Conservation (phyloP, 257 asterid genomes). For the Linaria vulgaris region DNA sequence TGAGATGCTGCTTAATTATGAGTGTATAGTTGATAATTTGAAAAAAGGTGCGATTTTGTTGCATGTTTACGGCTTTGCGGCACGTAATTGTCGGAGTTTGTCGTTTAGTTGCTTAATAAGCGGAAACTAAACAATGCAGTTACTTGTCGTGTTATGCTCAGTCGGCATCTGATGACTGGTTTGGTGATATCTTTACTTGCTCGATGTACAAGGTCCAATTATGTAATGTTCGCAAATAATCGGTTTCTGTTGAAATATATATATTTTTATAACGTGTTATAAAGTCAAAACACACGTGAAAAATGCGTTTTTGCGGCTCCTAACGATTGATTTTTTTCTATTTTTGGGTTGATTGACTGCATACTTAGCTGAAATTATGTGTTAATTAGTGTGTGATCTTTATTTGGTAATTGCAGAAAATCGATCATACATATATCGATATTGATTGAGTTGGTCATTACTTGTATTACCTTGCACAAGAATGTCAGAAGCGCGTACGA, state of each 20-base stretch:
- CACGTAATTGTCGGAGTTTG: constrained; percentile 17
- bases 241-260: not conserved
- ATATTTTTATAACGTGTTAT: not conserved
- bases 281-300: too few relatives aligned
- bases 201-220: constrained; percentile 1
- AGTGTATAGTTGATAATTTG: not conserved
- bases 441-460: too few relatives aligned
- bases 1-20: constrained; percentile 10
- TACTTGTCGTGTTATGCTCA: not conserved
- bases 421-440: too few relatives aligned
- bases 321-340: too few relatives aligned
- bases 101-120: constrained; percentile 2
- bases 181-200: constrained; percentile 19
- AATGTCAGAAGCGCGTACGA: not conserved
- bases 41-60: constrained; percentile 8
- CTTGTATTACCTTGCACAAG: too few relatives aligned
- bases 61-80: not conserved
- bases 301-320: too few relatives aligned
- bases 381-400: too few relatives aligned
- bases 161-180: constrained; percentile 14
- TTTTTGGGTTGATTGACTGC: too few relatives aligned
- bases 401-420: too few relatives aligned
- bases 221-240: not conserved
- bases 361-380: too few relatives aligned
- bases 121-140: constrained; percentile 15